Conservation (phyloP, 2,329 filamentous ascomycete species). For the Botrytis fabae region DNA sequence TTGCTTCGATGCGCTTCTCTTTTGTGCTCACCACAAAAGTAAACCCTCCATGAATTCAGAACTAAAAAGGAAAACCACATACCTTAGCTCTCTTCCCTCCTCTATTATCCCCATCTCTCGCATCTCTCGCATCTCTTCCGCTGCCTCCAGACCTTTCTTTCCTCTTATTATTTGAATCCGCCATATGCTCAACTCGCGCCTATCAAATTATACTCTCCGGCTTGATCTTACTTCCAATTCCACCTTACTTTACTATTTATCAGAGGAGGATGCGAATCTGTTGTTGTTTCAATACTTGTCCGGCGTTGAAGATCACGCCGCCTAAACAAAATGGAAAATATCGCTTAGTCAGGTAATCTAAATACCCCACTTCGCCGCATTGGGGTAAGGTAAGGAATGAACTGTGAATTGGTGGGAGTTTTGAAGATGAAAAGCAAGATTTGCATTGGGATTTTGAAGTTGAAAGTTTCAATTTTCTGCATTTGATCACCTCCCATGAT, state of each 20-base stretch:
- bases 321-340: conserved; percentile 15
- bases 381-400: neutral
- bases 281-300: neutral
- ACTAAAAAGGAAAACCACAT: neutral
- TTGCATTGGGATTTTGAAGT: too few species aligned
- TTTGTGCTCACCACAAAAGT: neutral
- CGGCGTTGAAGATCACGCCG: neutral
- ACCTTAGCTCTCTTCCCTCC: conserved; percentile 24
- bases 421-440: neutral
- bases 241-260: neutral
- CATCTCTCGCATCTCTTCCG: conserved; percentile 14
- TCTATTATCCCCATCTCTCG: conserved; percentile 18
- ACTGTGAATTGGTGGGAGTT: neutral
- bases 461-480: too few species aligned
- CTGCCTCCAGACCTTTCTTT: conserved; percentile 25
- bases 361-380: conserved; percentile 13
- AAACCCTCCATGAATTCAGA: neutral
- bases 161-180: conserved; percentile 25
- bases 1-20: neutral
- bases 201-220: neutral
- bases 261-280: neutral
- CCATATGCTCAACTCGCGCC: neutral
- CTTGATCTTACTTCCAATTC: neutral
- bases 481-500: neutral
- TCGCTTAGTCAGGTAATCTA: conserved; percentile 10